Evolutionary conservation across 75 land plant genomes (phyloP), one percentile per base, ranked within the genome.

Genomic region (Ceratopteris richardii): DNA sequence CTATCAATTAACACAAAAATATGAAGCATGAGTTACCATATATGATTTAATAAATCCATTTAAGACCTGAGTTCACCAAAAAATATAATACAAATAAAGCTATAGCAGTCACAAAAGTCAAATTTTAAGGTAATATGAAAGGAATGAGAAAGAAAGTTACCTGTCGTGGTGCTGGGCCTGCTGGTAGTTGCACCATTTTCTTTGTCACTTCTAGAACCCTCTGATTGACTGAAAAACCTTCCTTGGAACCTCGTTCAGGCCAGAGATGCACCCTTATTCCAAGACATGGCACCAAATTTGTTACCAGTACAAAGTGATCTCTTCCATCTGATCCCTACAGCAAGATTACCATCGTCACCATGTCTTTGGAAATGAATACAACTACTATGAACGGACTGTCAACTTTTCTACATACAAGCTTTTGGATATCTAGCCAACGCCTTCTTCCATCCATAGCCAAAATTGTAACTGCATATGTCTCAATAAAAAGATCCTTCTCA

Each of bases 381-480:
- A 4, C 7, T 33, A 3, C 3, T 4, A 9, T 9, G 37, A 33
- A 33, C 3, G 37, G 9, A n/a, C 37, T 33, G 37, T 9, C 9
- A 4, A 33, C 3, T 3, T 33, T 9, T 9, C 3, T 4, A 33
- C 37, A 33, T 30, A 94, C 98, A 84, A 80, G 69, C 54, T 76
- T 81, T 31, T 76, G 51, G 51, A 94, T 90, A 68, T 94, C 91
- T 73, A 94, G 65, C 96, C 96, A 86, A 46, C 98, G 73, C 33
- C 98, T 84, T 44, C 82, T 72, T 48, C 98, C 98, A 81, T 94
- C 98, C 98, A 94, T 94, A 17, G 98, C 96, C 56, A 90, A 56
- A 25, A 94, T 76, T 62, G 98, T 83, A 40, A 94, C 80, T 31
- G 81, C 79, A 26, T 70, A 64, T 17, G 80, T 62, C 48, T 81